Evolutionary conservation across 1,139 yeast genomes (phyloP).

Genomic region (Candida tunisiensis): DNA sequence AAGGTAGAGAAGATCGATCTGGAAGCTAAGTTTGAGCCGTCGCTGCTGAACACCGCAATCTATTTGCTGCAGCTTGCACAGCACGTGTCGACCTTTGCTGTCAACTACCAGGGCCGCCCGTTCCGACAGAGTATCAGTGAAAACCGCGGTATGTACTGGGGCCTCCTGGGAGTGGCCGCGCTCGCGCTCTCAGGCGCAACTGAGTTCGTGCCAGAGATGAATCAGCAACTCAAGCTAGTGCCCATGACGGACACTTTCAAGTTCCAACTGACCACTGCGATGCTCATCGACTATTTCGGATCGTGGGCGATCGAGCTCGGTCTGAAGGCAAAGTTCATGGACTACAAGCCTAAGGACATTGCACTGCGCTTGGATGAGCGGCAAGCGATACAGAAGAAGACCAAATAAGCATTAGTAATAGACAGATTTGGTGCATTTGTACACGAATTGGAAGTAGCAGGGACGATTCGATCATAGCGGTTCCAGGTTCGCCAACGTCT

Average conservation of each 20-base stretch:
- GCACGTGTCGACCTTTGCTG: constrained; percentile 95
- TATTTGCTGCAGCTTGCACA: constrained; percentile 88
- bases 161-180: constrained; percentile 78
- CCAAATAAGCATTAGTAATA: constrained; percentile 5
- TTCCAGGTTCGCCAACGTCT: no score
- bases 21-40: constrained; percentile 78
- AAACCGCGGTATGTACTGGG: constrained; percentile 95
- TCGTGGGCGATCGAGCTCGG: constrained; percentile 69
- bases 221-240: constrained; percentile 81
- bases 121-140: constrained; percentile 82
- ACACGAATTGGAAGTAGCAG: no score
- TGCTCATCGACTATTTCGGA: constrained; percentile 59
- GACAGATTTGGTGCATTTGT: no score
- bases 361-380: constrained; percentile 30
- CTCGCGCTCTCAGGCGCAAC: constrained; percentile 86
- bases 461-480: no score
- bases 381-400: constrained; percentile 14
- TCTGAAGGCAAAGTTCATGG: constrained; percentile 76
- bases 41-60: constrained; percentile 89
- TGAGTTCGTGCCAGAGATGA: constrained; percentile 87
- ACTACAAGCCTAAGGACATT: constrained; percentile 83
- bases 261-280: constrained; percentile 52
- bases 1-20: constrained; percentile 65
- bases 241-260: constrained; percentile 71
- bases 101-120: constrained; percentile 94